Base-by-base conservation (phyloP, 1,139 yeast genomes). In the Ogataea hybrid region DNA sequence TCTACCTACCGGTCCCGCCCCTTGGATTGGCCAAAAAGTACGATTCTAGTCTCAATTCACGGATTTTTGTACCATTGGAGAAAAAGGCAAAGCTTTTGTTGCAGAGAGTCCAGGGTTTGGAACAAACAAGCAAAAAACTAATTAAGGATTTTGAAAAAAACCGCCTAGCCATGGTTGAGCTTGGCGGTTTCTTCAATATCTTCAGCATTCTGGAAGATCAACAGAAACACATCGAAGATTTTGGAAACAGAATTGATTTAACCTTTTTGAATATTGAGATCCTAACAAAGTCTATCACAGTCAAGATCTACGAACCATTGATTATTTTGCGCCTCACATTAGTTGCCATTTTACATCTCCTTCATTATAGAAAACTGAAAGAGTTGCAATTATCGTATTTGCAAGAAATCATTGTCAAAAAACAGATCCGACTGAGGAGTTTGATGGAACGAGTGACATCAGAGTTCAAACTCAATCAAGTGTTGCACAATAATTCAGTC, bases 131-230 rank as follows among this genome's bases (percentile, higher is more conserved):
- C 6, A 60, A 58, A 31, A 43, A 47, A 17, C 28, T 59, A 4
- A 48, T 51, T n/a, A 50, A 55, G 15, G 51, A 50, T 36, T 51
- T 59, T 12, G 55, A 58, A 20, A 46, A 42, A 6, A 43, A 57
- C 16, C 50, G 62, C 36, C 16, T 48, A 3, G 46, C 57, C 18
- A 27, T 63, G 38, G 53, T 61, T 5, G 65, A 62, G 38, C 47
- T 64, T n/a, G 68, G 68, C 15, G 68, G 64, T 5, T 56, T 59
- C 42, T 57, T 62, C 42, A 64, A 64, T 40, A 59, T 59, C 22
- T 63, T 61, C 38, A 57, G 63, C 20, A 58, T 65, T 28, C 46
- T 58, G 36, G 64, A 64, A 32, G 52, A 56, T 27, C 58, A 58
- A 37, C 55, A 57, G 28, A 45, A 45, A 23, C 18, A 47, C 32